Evolutionary conservation across 192 early-diverging fungal genomes (phyloP).

Genomic region (Coemansia sp.): DNA sequence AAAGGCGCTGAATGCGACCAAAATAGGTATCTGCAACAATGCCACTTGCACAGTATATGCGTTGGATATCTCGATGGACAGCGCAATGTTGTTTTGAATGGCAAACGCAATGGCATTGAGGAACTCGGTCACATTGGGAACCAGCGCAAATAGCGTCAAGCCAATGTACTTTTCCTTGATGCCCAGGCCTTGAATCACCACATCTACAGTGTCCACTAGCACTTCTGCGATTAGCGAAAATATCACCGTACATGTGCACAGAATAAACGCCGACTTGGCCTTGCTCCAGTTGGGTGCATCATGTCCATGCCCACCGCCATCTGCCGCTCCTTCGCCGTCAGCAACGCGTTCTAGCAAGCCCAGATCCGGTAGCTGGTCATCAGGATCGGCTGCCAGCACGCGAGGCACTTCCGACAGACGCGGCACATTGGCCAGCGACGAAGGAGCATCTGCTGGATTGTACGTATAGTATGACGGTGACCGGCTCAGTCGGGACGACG

Average conservation of each 20-base stretch:
- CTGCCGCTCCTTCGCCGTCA: conserved; percentile 58
- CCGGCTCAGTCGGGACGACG: conserved; percentile 8
- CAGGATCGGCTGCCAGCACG: conserved; percentile 52
- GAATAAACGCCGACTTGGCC: conserved; percentile 69
- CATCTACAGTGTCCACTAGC: conserved; percentile 81
- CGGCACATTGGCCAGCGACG: conserved; percentile 49
- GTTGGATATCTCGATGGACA: conserved; percentile 91
- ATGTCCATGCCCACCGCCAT: conserved; percentile 70
- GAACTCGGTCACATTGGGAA: conserved; percentile 96
- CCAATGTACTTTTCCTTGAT: conserved; percentile 89
- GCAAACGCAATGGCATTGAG: conserved; percentile 94
- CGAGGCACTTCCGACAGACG: conserved; percentile 49
- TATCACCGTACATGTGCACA: conserved; percentile 78
- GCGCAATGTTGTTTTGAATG: conserved; percentile 78
- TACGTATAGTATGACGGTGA: conserved; percentile 10
- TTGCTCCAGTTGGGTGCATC: conserved; percentile 92
- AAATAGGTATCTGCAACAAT: conserved; percentile 89
- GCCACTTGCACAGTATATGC: conserved; percentile 95
- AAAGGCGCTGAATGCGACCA: conserved; percentile 81
- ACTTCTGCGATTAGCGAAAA: conserved; percentile 92
- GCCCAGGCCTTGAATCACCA: conserved; percentile 62
- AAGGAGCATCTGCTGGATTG: conserved; percentile 41
- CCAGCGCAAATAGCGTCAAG: conserved; percentile 89
- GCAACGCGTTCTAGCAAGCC: conserved; percentile 39
- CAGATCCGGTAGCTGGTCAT: conserved; percentile 48